Evolutionary conservation across 306 rosid species (phyloP), one percentile per base, ranked within the genome.

Genomic region (Trichosanthes cucumerina): DNA sequence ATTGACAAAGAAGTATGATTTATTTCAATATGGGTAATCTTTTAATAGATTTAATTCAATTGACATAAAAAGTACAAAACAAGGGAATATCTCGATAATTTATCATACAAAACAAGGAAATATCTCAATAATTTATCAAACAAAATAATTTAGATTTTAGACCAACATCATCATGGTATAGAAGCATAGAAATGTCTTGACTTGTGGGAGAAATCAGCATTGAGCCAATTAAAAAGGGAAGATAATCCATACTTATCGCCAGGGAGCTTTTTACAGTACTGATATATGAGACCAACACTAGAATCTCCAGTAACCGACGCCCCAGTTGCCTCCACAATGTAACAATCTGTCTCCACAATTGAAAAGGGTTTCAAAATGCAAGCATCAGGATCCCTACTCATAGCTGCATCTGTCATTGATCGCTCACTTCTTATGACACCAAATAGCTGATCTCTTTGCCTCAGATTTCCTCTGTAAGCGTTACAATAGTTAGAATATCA

Each of bases 361-460:
- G 79, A 38, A 79, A 78, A 83, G 23, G 66, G 46, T 83, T 85
- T 91, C 66, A 74, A 63, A 82, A 39, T 78, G 78, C 64, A 80
- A 41, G 80, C 68, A 76, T 81, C 86, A 16, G 82, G 83, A 62
- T 90, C 91, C 81, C 89, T 88, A 70, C 83, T 83, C 43, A 79
- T 78, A 80, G 97, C 84, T 64, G 90, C 87, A 81, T 92, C 88
- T 44, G 78, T 86, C 96, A 92, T 86, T 21, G 85, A 91, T 71
- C 84, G 89, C 88, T 92, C 96, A 54, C 96, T 91, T 85, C 84
- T 88, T 81, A 92, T 86, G 72, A 95, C 79, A 81, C 89, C 90
- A 87, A 84, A 91, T 64, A 92, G 89, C 79, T 86, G 92, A 82
- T 85, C 83, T 81, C 93, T 89, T 70, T 95, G 98, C 82, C 84